Conservation (phyloP, 495 filamentous ascomycete species). For the Clohesyomyces aquaticus region DNA sequence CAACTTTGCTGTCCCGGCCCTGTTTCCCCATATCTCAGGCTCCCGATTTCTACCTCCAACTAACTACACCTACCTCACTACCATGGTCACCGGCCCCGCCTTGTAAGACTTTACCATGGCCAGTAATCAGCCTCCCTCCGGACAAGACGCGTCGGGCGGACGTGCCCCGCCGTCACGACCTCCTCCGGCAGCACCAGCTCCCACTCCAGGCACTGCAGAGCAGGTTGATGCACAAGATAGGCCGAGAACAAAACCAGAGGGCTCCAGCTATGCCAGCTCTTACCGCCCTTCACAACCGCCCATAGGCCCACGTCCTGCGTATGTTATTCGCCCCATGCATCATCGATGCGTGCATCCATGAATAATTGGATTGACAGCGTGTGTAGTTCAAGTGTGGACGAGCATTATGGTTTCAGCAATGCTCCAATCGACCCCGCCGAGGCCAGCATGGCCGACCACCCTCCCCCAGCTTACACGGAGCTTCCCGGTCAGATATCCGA, state of each 20-base stretch:
- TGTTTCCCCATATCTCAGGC: no score
- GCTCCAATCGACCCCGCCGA: slow-evolving; percentile 13
- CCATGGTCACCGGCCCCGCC: not conserved
- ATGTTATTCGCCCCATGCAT: not conserved
- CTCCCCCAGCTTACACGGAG: slow-evolving; percentile 58
- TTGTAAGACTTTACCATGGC: not conserved
- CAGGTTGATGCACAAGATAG: slow-evolving; percentile 3
- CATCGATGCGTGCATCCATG: not conserved
- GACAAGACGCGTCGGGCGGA: not conserved
- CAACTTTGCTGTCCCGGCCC: no score
- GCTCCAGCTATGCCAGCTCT: slow-evolving; percentile 30
- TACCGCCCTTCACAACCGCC: slow-evolving; percentile 27
- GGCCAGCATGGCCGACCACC: slow-evolving; percentile 27
- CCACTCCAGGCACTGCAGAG: not conserved
- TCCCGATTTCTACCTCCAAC: no score
- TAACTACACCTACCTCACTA: no score
- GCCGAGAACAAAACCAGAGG: slow-evolving; percentile 27
- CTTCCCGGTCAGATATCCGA: slow-evolving; percentile 54
- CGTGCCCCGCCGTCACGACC: slow-evolving; percentile 26
- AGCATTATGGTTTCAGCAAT: slow-evolving; percentile 9
- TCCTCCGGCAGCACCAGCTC: not conserved
- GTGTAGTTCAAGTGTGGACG: slow-evolving; percentile 11
- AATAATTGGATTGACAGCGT: not conserved
- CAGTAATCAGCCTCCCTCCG: not conserved
- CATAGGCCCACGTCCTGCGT: not conserved